These are phyloP conservation scores for Andrographis paniculata DNA, from an alignment of 305 asterid species.

Conservation along the genomic window DNA sequence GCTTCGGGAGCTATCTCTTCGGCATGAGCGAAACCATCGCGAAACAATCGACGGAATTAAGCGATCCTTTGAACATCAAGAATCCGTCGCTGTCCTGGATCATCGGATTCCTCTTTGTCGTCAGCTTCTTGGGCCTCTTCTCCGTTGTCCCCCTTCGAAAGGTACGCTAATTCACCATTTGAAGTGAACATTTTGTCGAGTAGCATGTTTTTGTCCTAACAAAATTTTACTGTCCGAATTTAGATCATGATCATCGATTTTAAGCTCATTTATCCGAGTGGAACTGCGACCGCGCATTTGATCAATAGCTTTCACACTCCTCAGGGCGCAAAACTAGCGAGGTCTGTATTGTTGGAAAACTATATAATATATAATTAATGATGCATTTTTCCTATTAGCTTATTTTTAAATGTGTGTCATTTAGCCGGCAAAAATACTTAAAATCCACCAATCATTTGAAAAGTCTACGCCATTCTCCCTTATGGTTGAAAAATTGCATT, in stretches of 20 bases:
- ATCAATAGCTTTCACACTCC: constrained; percentile 37
- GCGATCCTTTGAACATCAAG: constrained; percentile 4
- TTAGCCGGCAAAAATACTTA: no score
- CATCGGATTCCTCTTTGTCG: constrained; percentile 17
- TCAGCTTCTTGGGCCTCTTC: constrained; percentile 26
- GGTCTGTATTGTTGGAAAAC: no score
- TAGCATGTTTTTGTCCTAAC: no score
- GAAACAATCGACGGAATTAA: constrained; percentile 11
- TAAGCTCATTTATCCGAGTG: constrained; percentile 33
- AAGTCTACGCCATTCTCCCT: no score
- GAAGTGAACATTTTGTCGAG: no score
- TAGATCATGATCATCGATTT: constrained; percentile 34
- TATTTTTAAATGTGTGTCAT: no score
- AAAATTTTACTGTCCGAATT: no score
- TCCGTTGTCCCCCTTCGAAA: constrained; percentile 26
- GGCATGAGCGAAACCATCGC: constrained; percentile 21
- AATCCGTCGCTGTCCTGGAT: constrained; percentile 22
- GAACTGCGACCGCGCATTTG: constrained; percentile 36
- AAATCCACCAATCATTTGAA: no score
- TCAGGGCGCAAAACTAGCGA: constrained; percentile 35
- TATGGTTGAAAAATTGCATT: no score
- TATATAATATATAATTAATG: no score
- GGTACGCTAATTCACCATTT: constrained; percentile 11
- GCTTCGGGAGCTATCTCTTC: constrained; percentile 20
- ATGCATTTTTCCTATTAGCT: no score